phyloP scores from a whole-genome alignment of 805 yeast species.

The Kodamaea lidongshanica region DNA sequence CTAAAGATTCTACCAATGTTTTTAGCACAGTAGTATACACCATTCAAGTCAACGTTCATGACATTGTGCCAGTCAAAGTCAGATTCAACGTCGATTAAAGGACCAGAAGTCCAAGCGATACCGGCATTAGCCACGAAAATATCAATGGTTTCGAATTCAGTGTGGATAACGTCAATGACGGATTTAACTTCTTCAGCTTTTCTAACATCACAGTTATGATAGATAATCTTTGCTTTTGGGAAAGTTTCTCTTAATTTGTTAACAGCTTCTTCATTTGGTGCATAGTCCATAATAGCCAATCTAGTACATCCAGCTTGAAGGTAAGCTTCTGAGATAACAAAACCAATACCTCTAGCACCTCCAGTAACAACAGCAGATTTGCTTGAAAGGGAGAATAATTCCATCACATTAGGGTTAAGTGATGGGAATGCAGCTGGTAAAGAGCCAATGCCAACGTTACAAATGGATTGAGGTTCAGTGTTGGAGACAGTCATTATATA shows the following conservation, averaged over 20 bases:
- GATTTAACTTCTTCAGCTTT: slow-evolving; percentile 30
- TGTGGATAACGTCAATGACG: slow-evolving; percentile 26
- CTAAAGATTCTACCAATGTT: slow-evolving; percentile 66
- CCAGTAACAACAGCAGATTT: slow-evolving; percentile 35
- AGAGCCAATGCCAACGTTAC: slow-evolving; percentile 32
- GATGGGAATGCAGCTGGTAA: slow-evolving; percentile 34
- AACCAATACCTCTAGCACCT: slow-evolving; percentile 36
- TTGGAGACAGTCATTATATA: slow-evolving; percentile 22
- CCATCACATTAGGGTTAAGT: slow-evolving; percentile 21
- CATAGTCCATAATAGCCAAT: slow-evolving; percentile 38
- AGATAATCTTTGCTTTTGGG: slow-evolving; percentile 29
- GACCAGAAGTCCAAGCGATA: slow-evolving; percentile 43
- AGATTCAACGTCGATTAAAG: slow-evolving; percentile 34
- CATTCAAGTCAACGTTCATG: slow-evolving; percentile 69
- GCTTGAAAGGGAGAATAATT: slow-evolving; percentile 24
- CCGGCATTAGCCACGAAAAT: slow-evolving; percentile 45
- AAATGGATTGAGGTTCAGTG: slow-evolving; percentile 15
- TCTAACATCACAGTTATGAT: slow-evolving; percentile 35
- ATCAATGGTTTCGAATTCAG: slow-evolving; percentile 32
- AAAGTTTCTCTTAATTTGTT: slow-evolving; percentile 20
- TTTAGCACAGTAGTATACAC: slow-evolving; percentile 76
- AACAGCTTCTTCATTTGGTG: slow-evolving; percentile 24
- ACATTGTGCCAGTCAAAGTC: slow-evolving; percentile 67
- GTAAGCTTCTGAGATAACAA: slow-evolving; percentile 30
- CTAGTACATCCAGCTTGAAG: slow-evolving; percentile 31